Evolutionary conservation across 1,139 yeast species (phyloP), one percentile per base, ranked within the genome.

Genomic region (Ogataea hybrid): DNA sequence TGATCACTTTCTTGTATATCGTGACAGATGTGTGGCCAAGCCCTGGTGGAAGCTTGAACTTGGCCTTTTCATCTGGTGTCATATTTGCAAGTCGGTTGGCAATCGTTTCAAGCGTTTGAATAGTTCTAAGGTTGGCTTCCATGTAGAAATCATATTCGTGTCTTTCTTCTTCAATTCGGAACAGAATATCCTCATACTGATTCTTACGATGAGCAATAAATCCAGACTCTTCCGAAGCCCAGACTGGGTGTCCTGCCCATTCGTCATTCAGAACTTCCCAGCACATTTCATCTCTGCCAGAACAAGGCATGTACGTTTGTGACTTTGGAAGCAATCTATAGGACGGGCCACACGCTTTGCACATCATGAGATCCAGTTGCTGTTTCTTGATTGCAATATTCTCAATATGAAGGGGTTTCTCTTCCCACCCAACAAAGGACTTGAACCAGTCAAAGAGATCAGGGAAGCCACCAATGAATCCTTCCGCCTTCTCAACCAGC

Each of bases 171-270:
- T 92, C 98, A 46, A 90, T 89, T 61, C 95, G 84, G 69, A 89
- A 90, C 48, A 94, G 69, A 42, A 92, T 87, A 65, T 92, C 98
- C 66, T 92, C 98, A 62, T 90, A 92, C 66, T 92, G 98, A 61
- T 94, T 92, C 65, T 94, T 92, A 55, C 97, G 81, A 64, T 94
- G 98, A 14, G 98, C 96, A 61, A 92, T 90, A 59, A 90, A 92
- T 0, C 98, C 98, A 18, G 96, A 87, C 62, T 94, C 98, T 64
- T 92, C 98, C 1, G 97, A 90, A 1, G 97, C 98, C 98, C 98
- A 94, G 6, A 96, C 95, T 28, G 99, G 99, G 64, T 90, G 97
- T 3, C 97, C 97, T 20, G 92, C 97, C 97, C 97, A 94, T 65
- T 92, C 97, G 62, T 92, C 98, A 63, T 92, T 92, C 54, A 94